Evolutionary conservation across 208 protist genomes (phyloP).

Genomic region (Trypanosomatidae sp.): DNA sequence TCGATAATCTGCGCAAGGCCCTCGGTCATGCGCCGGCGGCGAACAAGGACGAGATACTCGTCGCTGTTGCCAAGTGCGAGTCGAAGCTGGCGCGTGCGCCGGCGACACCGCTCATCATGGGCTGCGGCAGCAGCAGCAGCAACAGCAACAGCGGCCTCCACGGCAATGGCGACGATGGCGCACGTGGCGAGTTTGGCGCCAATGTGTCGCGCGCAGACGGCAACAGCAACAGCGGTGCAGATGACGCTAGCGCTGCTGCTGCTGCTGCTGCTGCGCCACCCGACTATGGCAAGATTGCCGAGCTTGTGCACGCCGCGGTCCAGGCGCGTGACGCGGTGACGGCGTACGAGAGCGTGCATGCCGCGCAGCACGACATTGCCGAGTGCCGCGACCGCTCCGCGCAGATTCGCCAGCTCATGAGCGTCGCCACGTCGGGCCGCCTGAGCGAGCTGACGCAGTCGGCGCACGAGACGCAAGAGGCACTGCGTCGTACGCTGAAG

Average conservation of each 20-base stretch:
- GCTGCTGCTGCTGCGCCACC: not conserved
- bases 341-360: conserved; percentile 5
- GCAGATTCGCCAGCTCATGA: conserved; percentile 21
- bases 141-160: not conserved
- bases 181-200: not conserved
- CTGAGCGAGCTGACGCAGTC: conserved; percentile 16
- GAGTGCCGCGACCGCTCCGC: conserved; percentile 12
- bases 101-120: conserved; percentile 16
- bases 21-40: conserved; percentile 11
- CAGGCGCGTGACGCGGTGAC: conserved; percentile 1
- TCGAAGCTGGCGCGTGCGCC: conserved; percentile 33
- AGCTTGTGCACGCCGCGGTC: conserved; percentile 1
- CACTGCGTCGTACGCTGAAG: conserved; percentile 19
- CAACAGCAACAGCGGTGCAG: not conserved
- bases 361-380: conserved; percentile 15
- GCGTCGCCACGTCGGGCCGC: conserved; percentile 17
- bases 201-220: no score
- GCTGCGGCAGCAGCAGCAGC: not conserved
- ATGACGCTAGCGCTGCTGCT: not conserved
- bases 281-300: conserved; percentile 3
- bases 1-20: conserved; percentile 26
- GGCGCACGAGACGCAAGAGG: conserved; percentile 20
- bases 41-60: conserved; percentile 14
- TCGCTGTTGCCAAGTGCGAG: conserved; percentile 41
- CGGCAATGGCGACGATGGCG: not conserved